Conservation (phyloP, 208 protist species). For the Leishmania tarentolae region DNA sequence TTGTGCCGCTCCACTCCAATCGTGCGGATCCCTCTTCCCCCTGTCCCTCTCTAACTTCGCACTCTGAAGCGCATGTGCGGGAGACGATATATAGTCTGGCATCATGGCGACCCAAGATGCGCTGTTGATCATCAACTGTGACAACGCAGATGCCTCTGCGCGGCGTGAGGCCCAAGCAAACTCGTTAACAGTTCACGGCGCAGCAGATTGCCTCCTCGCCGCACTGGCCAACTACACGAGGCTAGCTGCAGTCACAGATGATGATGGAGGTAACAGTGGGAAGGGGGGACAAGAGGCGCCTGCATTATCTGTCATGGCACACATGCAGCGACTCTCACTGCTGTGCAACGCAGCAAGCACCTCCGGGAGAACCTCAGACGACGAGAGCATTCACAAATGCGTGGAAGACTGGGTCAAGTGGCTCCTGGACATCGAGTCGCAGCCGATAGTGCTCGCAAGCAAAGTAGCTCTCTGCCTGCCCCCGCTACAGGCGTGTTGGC, state of each 20-base stretch:
- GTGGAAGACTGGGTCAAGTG: conserved; percentile 2
- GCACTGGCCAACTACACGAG: neutral
- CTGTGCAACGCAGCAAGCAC: neutral
- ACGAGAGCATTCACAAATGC: neutral
- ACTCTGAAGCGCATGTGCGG: neutral
- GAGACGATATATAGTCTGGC: neutral
- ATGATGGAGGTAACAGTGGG: neutral
- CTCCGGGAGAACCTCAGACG: neutral
- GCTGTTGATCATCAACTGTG: neutral
- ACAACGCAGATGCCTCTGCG: neutral
- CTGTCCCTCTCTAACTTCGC: too few species aligned
- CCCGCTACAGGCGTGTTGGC: conserved; percentile 3
- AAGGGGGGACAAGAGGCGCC: neutral
- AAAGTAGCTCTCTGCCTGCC: conserved; percentile 1
- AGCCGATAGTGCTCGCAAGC: conserved; percentile 3
- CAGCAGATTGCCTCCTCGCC: neutral
- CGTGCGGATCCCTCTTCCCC: too few species aligned
- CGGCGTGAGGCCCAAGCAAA: neutral
- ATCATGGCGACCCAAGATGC: neutral
- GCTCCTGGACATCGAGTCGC: neutral
- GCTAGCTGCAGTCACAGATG: neutral
- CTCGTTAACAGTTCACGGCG: neutral
- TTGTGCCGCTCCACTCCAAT: neutral
- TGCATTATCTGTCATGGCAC: neutral
- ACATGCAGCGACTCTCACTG: conserved; percentile 11